Evolutionary conservation across 208 protist species (phyloP).

Genomic region (Herpetomonas samuelpessoai): DNA sequence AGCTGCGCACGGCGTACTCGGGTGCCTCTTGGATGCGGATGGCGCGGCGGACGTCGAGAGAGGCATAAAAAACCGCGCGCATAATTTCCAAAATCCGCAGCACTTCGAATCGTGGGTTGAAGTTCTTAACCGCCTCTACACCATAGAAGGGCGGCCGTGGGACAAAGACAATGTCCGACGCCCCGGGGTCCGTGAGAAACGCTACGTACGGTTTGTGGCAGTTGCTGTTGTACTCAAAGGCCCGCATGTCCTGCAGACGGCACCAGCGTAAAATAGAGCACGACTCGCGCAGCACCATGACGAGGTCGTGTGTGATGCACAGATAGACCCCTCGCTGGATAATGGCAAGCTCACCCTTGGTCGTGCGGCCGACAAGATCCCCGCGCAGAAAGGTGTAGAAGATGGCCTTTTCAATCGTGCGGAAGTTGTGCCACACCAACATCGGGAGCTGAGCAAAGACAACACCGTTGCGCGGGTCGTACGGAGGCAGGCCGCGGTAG

Average conservation of each 20-base stretch:
- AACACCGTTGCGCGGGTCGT: constrained; percentile 24
- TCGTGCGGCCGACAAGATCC: constrained; percentile 7
- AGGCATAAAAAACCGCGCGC: constrained; percentile 22
- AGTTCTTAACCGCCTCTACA: constrained; percentile 12
- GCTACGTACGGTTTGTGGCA: constrained; percentile 24
- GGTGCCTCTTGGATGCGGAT: constrained; percentile 14
- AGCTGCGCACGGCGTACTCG: constrained; percentile 3
- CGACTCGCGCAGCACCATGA: constrained; percentile 29
- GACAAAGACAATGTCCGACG: constrained; percentile 32
- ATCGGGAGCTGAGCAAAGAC: constrained; percentile 18
- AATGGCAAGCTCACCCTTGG: constrained; percentile 10
- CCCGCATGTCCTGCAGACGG: constrained; percentile 16
- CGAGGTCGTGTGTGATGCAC: constrained; percentile 44
- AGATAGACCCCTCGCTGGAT: constrained; percentile 14
- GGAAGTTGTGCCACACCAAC: constrained; percentile 9
- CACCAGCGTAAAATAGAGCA: constrained; percentile 37
- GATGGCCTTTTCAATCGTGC: constrained; percentile 8
- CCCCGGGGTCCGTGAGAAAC: constrained; percentile 23
- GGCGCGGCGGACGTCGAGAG: constrained; percentile 22
- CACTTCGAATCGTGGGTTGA: constrained; percentile 17
- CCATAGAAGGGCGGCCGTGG: constrained; percentile 22
- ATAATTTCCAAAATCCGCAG: constrained; percentile 14
- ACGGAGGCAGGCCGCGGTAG: constrained; percentile 15
- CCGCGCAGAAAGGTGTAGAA: constrained; percentile 20
- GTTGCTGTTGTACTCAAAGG: constrained; percentile 26